These are phyloP conservation scores for Zymoseptoria brevis DNA, from an alignment of 2,329 filamentous ascomycete species.

Conservation along the genomic window DNA sequence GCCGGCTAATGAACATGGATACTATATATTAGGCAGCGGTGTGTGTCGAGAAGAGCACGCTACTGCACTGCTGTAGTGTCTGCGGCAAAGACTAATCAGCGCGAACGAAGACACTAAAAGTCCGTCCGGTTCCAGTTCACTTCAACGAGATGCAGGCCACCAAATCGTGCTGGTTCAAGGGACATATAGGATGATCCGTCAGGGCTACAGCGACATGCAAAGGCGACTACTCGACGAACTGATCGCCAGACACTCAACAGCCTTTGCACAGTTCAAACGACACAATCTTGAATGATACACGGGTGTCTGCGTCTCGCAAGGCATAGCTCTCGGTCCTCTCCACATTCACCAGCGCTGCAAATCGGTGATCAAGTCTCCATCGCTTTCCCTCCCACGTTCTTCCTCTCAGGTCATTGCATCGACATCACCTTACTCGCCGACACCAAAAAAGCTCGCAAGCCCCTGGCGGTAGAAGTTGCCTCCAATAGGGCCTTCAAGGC, in stretches of 20 bases:
- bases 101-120: no score
- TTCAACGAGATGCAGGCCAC: no score
- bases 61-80: not conserved
- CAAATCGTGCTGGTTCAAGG: no score
- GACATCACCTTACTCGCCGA: not conserved
- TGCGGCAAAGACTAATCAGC: not conserved
- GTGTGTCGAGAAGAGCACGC: not conserved
- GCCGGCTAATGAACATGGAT: not conserved
- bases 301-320: not conserved
- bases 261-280: not conserved
- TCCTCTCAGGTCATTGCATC: not conserved
- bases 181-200: no score
- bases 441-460: slow-evolving; percentile 1
- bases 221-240: not conserved
- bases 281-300: not conserved
- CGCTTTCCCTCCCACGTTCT: not conserved
- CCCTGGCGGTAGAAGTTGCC: slow-evolving; percentile 7
- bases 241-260: not conserved
- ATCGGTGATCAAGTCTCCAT: not conserved
- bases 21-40: not conserved
- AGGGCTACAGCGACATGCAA: no score
- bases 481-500: slow-evolving; percentile 3
- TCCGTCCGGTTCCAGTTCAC: no score
- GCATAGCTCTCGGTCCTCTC: not conserved
- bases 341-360: not conserved